phyloP scores from a whole-genome alignment of 2,329 filamentous ascomycete species.

The Penicillium fuscoglaucum region DNA sequence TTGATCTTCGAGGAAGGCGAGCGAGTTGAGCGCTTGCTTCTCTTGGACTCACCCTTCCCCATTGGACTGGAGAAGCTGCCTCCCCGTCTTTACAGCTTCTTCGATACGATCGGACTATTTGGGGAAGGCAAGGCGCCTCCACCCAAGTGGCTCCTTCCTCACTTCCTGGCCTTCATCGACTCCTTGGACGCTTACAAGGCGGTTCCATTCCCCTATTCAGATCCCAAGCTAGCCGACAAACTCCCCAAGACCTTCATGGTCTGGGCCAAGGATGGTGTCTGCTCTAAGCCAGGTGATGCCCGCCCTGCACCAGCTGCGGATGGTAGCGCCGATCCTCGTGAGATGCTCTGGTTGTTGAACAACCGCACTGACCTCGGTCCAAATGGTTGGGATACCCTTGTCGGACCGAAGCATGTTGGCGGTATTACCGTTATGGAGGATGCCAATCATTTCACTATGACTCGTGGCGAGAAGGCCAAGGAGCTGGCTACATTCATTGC shows the following conservation, averaged over 20 bases:
- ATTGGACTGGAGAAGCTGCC: constrained; percentile 69
- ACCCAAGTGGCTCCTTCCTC: constrained; percentile 53
- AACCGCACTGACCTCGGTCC: constrained; percentile 50
- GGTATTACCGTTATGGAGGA: constrained; percentile 35
- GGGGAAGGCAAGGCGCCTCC: constrained; percentile 46
- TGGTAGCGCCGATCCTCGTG: constrained; percentile 45
- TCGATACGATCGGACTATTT: constrained; percentile 50
- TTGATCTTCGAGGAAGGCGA: constrained; percentile 58
- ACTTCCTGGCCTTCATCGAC: constrained; percentile 54
- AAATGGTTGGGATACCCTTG: constrained; percentile 50
- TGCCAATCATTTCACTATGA: constrained; percentile 41
- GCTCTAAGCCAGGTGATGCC: constrained; percentile 43
- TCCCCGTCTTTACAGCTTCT: constrained; percentile 51
- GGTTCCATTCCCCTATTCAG: constrained; percentile 32
- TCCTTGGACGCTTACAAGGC: constrained; percentile 49
- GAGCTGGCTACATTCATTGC: constrained; percentile 34
- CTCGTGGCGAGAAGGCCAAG: constrained; percentile 31
- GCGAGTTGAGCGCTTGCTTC: constrained; percentile 59
- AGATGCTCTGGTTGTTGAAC: constrained; percentile 53
- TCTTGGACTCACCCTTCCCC: constrained; percentile 68
- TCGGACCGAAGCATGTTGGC: constrained; percentile 40
- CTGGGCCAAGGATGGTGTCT: constrained; percentile 53
- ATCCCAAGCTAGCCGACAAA: constrained; percentile 32
- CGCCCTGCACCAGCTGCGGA: constrained; percentile 42
- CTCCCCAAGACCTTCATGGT: constrained; percentile 48